Percentiles rank a stretch among this genome's conserved stretches.
These are phyloP conservation scores for Eimeria praecox DNA, from an alignment of 169 alveolate species.

Conservation along the genomic window DNA sequence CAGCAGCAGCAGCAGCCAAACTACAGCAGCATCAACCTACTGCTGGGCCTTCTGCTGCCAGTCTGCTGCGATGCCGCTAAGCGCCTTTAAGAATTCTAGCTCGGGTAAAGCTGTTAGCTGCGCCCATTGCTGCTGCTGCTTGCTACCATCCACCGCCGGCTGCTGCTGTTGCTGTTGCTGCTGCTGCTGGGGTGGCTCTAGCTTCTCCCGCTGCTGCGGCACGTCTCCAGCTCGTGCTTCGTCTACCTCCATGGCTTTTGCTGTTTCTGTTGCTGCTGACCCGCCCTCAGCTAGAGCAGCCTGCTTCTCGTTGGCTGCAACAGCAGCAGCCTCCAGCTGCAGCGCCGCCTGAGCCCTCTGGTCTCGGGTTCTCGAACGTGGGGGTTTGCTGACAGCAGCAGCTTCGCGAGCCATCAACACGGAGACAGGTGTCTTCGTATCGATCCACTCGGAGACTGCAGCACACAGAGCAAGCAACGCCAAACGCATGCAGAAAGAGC, in stretches of 20 bases:
- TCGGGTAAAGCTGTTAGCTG: slow-evolving; percentile 72
- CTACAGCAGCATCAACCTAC: slow-evolving; percentile 17
- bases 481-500: neutral
- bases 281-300: slow-evolving; percentile 62
- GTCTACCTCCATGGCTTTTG: neutral
- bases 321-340: slow-evolving; percentile 77
- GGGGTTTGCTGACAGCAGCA: slow-evolving; percentile 68
- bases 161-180: slow-evolving; percentile 56
- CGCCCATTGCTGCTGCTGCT: slow-evolving; percentile 66
- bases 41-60: slow-evolving; percentile 70
- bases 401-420: slow-evolving; percentile 74
- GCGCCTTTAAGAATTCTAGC: slow-evolving; percentile 75
- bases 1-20: slow-evolving; percentile 7
- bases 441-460: slow-evolving; percentile 79
- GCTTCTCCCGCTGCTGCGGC: neutral
- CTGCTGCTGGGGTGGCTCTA: slow-evolving; percentile 8
- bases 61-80: slow-evolving; percentile 67
- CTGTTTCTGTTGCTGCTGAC: slow-evolving; percentile 32
- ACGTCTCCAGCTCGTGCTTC: neutral
- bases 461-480: slow-evolving; percentile 4
- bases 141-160: slow-evolving; percentile 31
- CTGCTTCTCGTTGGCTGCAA: slow-evolving; percentile 67
- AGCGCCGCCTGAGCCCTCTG: slow-evolving; percentile 65
- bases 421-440: slow-evolving; percentile 69
- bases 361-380: slow-evolving; percentile 45